A percentile compares a stretch with the other conserved stretches of the same genome.
phyloP scores from a whole-genome alignment of 768 basidiomycete genomes.

The Suillus plorans region DNA sequence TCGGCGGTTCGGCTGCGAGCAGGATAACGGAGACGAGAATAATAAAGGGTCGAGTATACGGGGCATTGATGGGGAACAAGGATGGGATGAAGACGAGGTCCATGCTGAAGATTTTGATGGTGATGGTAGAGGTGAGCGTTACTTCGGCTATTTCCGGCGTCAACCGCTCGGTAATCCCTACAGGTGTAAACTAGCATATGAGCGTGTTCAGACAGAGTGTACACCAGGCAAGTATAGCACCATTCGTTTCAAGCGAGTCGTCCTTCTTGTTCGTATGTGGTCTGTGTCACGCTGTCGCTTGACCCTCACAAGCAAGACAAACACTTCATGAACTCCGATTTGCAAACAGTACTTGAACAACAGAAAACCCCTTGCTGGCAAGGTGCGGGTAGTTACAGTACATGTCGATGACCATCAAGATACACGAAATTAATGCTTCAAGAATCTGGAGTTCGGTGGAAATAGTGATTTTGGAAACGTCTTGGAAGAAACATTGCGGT shows the following conservation, averaged over 20 bases:
- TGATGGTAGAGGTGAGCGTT: too few species aligned
- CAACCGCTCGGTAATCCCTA: too few species aligned
- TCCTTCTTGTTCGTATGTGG: background rate
- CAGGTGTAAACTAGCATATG: background rate
- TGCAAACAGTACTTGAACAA: background rate
- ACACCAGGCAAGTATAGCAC: background rate
- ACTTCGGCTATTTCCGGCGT: too few species aligned
- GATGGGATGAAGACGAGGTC: too few species aligned
- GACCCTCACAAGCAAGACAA: background rate
- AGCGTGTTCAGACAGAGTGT: background rate
- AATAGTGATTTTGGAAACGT: conserved; percentile 50
- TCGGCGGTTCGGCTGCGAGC: too few species aligned
- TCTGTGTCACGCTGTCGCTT: background rate
- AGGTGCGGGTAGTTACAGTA: background rate
- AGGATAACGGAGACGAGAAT: too few species aligned
- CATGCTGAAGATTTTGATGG: too few species aligned
- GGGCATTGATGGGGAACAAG: too few species aligned
- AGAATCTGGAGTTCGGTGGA: conserved; percentile 18
- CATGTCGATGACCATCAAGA: background rate
- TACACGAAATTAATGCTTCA: background rate
- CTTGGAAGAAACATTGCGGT: conserved; percentile 47
- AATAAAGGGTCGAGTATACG: too few species aligned
- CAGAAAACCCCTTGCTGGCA: background rate
- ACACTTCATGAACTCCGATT: background rate
- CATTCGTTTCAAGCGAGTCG: background rate